Conservation (phyloP, 495 filamentous ascomycete species). For the Podospora didyma region DNA sequence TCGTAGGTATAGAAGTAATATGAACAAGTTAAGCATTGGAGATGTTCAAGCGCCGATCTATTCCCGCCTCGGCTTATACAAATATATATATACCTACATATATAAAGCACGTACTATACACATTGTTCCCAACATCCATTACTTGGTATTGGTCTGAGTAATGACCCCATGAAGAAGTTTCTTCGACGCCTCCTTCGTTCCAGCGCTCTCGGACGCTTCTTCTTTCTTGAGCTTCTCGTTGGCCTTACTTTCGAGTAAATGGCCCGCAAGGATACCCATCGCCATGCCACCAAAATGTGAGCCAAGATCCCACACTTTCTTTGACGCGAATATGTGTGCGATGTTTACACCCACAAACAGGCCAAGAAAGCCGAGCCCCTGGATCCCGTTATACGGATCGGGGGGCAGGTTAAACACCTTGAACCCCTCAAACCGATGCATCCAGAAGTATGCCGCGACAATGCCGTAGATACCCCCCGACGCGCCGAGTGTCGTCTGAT, state of each 20-base stretch:
- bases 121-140: too few species aligned
- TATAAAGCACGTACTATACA: too few species aligned
- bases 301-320: slow-evolving; percentile 53
- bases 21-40: too few species aligned
- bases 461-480: slow-evolving; percentile 70
- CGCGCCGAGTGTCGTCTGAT: slow-evolving; percentile 58
- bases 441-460: slow-evolving; percentile 62
- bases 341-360: slow-evolving; percentile 46
- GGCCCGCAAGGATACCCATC: slow-evolving; percentile 42
- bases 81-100: too few species aligned
- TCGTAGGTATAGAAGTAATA: too few species aligned
- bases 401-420: slow-evolving; percentile 49
- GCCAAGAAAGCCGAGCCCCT: slow-evolving; percentile 46
- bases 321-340: slow-evolving; percentile 33
- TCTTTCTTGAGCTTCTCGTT: neutral
- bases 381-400: slow-evolving; percentile 46
- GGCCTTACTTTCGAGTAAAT: slow-evolving; percentile 26
- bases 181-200: neutral
- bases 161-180: neutral
- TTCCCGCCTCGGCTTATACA: too few species aligned
- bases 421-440: slow-evolving; percentile 53
- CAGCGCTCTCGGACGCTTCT: neutral
- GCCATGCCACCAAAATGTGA: slow-evolving; percentile 71
- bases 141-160: too few species aligned
- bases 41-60: too few species aligned